A percentile compares a stretch with the other conserved stretches of the same genome.
Evolutionary conservation across 2,329 filamentous ascomycete species (phyloP).

Genomic region (Diaporthe vaccinii): DNA sequence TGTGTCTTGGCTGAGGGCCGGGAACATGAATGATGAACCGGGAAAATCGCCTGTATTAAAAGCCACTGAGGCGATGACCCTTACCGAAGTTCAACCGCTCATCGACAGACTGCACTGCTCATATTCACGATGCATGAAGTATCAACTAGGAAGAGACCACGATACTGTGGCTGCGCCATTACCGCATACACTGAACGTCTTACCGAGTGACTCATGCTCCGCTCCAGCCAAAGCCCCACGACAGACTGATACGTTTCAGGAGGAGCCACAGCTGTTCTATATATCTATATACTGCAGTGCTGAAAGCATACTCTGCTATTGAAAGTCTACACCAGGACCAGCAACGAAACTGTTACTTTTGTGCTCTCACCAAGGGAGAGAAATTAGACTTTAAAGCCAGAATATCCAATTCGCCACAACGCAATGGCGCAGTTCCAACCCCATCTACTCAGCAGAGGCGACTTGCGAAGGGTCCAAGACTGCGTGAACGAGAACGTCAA

Average conservation of each 20-base stretch:
- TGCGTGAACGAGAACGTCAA: not conserved
- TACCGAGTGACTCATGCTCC: slow-evolving; percentile 16
- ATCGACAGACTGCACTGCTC: not conserved
- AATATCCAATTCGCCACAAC: not conserved
- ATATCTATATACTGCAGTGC: not conserved
- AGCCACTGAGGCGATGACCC: not conserved
- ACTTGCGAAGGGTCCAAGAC: slow-evolving; percentile 1
- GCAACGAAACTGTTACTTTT: no score
- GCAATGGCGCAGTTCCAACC: slow-evolving; percentile 5
- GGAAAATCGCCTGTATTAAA: not conserved
- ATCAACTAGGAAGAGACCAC: not conserved
- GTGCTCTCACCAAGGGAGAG: not conserved
- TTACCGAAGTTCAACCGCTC: not conserved
- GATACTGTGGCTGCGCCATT: not conserved
- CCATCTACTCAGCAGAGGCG: not conserved
- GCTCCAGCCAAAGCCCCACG: not conserved
- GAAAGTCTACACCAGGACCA: not conserved
- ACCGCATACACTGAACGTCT: not conserved
- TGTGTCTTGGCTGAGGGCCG: not conserved
- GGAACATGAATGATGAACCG: not conserved
- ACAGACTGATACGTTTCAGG: not conserved
- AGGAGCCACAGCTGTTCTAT: not conserved
- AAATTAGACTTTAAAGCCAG: not conserved
- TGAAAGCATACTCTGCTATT: not conserved
- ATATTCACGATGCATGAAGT: not conserved